These are phyloP conservation scores for Ophiostoma fasciatum DNA, from an alignment of 2,329 filamentous ascomycete species.

Conservation along the genomic window DNA sequence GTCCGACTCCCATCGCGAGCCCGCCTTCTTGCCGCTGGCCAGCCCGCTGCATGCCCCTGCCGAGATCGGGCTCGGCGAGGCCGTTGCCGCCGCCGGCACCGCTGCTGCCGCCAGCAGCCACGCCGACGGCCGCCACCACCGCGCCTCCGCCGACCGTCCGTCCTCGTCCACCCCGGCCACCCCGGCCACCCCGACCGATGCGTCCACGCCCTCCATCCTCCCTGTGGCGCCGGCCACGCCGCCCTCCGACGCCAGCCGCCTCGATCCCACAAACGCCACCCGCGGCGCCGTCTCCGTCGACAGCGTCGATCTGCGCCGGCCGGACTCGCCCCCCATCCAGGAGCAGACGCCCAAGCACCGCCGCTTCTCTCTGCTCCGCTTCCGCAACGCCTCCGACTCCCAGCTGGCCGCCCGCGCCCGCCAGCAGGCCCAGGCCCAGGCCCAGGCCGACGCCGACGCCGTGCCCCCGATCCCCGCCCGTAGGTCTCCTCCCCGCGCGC, in stretches of 20 bases:
- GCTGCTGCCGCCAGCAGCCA: conserved; percentile 14
- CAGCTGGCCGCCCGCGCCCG: conserved; percentile 67
- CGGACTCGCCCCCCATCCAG: conserved; percentile 35
- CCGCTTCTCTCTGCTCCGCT: conserved; percentile 59
- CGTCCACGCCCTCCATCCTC: neutral
- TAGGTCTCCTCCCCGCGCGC: conserved; percentile 21
- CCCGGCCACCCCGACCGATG: conserved; percentile 7
- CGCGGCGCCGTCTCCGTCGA: conserved; percentile 14
- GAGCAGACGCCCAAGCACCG: conserved; percentile 41
- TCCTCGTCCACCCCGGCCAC: conserved; percentile 2
- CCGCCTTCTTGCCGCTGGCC: neutral
- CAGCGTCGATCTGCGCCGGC: conserved; percentile 18
- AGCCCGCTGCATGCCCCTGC: neutral
- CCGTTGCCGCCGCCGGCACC: conserved; percentile 11
- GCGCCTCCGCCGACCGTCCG: conserved; percentile 10
- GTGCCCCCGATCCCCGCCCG: conserved; percentile 44
- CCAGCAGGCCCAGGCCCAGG: conserved; percentile 41
- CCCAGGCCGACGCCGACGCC: conserved; percentile 33
- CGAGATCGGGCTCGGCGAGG: conserved; percentile 10
- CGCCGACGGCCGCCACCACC: too few relatives aligned
- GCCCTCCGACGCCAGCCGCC: conserved; percentile 15
- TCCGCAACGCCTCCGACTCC: conserved; percentile 85
- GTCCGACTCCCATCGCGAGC: too few relatives aligned
- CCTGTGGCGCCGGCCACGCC: conserved; percentile 18
- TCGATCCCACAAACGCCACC: conserved; percentile 10